These are phyloP conservation scores for Danielozyma ontarioensis DNA, from an alignment of 805 yeast species.

Conservation along the genomic window DNA sequence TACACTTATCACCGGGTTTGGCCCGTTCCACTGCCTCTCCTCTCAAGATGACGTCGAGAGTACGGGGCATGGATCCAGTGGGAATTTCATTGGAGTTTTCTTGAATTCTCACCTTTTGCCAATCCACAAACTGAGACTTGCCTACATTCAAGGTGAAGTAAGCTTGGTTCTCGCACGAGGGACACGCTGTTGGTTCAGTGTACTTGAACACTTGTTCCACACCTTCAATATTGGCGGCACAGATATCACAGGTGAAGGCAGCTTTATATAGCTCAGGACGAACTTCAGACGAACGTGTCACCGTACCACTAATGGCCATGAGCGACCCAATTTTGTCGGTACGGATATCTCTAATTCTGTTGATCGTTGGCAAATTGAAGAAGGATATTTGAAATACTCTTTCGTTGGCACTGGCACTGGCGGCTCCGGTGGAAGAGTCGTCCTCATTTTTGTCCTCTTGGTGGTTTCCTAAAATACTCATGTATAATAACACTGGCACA, in stretches of 20 bases:
- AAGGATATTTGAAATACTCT: slow-evolving; percentile 86
- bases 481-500: slow-evolving; percentile 60
- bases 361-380: slow-evolving; percentile 74
- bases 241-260: slow-evolving; percentile 82
- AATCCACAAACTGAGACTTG: slow-evolving; percentile 85
- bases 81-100: slow-evolving; percentile 97
- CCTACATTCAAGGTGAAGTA: slow-evolving; percentile 80
- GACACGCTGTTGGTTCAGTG: slow-evolving; percentile 93
- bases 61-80: slow-evolving; percentile 98
- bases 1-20: slow-evolving; percentile 94
- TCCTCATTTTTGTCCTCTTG: slow-evolving; percentile 25
- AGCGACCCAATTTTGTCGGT: slow-evolving; percentile 85
- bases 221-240: slow-evolving; percentile 79
- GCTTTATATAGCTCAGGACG: slow-evolving; percentile 90
- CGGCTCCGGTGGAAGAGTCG: slow-evolving; percentile 23
- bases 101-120: slow-evolving; percentile 95
- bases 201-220: slow-evolving; percentile 90
- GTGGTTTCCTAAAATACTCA: slow-evolving; percentile 40
- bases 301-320: slow-evolving; percentile 86
- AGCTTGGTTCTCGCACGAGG: slow-evolving; percentile 80
- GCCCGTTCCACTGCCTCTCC: slow-evolving; percentile 95
- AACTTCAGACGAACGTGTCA: slow-evolving; percentile 93
- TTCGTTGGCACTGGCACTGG: slow-evolving; percentile 47
- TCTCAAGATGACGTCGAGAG: slow-evolving; percentile 83
- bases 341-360: slow-evolving; percentile 84